Evolutionary conservation across 768 basidiomycete species (phyloP), one percentile per base, ranked within the genome.

Genomic region (Pulveroboletus ravenelii): DNA sequence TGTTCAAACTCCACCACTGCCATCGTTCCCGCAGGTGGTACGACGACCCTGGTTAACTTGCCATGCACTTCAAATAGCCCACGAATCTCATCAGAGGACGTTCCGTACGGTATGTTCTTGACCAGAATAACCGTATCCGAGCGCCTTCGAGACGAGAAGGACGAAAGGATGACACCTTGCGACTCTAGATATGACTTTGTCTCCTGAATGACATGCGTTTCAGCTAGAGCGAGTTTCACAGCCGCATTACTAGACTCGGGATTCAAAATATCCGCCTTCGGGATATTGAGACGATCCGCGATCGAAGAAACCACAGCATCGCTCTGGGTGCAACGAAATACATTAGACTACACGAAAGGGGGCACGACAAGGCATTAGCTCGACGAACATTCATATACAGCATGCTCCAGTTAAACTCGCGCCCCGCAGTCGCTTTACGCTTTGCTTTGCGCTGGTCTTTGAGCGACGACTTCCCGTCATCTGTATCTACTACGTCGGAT

Each of bases 101-200:
- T 95, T 6, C 89, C 92, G 61, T 88, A 95, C 0, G 96, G 95
- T 40, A 99, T 92, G 70, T 98, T 98, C 73, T 98, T 98, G 55
- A 97, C 88, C 15, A 99, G 78, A 54, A 98, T 84, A 31, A 77
- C 82, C 0, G 89, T 94, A 59, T 87, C 82, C 0, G 92, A 94
- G 13, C 81, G 76, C 4, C 71, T 71, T 12, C 70, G 46, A 1
- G 76, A 69, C 4, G 76, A 73, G 56, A 88, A 84, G 0, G 82
- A 74, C 3, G 79, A 74, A 1, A 88, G 68, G 17, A 82, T 64
- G 50, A 89, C 82, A 14, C 87, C 87, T 50, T 88, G 81, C 3
- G 79, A 76, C 62, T 93, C 90, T 15, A 97, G 80, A 67, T 90
- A 96, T 0, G 83, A 70, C 63, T 95, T 96, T 1, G 94, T 98